Conservation (phyloP, 2,329 filamentous ascomycete species). For the Ambrosiella beaveri region DNA sequence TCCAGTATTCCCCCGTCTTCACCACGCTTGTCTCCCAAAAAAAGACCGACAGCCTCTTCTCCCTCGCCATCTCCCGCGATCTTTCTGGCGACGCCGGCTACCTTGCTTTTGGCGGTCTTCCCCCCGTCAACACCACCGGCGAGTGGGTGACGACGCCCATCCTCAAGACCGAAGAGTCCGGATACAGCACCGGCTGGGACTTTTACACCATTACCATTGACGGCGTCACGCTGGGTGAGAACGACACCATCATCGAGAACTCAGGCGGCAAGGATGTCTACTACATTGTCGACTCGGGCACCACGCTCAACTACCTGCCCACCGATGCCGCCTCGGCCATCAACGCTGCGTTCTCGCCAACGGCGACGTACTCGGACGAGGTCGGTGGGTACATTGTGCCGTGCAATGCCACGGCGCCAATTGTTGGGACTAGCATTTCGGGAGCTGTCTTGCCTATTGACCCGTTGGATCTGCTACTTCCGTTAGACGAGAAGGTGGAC, state of each 20-base stretch:
- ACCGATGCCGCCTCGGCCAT: constrained; percentile 17
- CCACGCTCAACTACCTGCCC: constrained; percentile 18
- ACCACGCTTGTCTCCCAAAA: constrained; percentile 2
- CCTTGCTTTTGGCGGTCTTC: constrained; percentile 9
- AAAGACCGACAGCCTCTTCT: constrained; percentile 4
- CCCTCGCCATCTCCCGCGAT: constrained; percentile 3
- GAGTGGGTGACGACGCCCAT: constrained; percentile 8
- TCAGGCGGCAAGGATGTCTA: constrained; percentile 9
- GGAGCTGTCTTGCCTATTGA: constrained; percentile 12
- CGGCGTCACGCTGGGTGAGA: constrained; percentile 9
- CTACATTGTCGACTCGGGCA: constrained; percentile 17
- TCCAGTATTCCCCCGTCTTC: constrained; percentile 9
- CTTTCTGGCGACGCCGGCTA: constrained; percentile 2
- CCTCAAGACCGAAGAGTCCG: constrained; percentile 2
- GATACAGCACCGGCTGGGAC: constrained; percentile 1
- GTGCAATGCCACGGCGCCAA: constrained; percentile 17
- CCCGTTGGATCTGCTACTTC: constrained; percentile 5
- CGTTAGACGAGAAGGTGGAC: background rate
- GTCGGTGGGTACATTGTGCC: constrained; percentile 17
- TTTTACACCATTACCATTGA: constrained; percentile 15
- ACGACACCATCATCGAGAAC: constrained; percentile 13
- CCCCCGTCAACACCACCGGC: constrained; percentile 4
- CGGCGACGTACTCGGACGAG: constrained; percentile 16
- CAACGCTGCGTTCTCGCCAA: constrained; percentile 15
- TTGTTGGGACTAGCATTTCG: constrained; percentile 18